Base-by-base conservation (phyloP, 768 basidiomycete species). In the Leccinellum albellum region DNA sequence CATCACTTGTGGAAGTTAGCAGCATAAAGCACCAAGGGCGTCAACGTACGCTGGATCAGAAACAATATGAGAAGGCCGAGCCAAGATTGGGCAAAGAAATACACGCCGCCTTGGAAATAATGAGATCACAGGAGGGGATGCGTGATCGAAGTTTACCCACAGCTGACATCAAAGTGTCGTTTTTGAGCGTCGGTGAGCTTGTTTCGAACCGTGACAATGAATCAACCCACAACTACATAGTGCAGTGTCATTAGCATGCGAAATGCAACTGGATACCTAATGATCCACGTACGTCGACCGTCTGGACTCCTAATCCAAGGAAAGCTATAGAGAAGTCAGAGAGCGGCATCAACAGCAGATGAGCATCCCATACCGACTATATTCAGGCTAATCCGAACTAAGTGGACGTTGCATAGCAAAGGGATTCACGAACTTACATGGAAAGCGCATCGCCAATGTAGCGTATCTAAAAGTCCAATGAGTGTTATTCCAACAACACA, bases 141-240 rank as follows among this genome's bases (percentile, higher is more conserved):
- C 13, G 20, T 5, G 24, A 31, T 45, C 17, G 20, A 42, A 17
- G 4, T 33, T 17, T 40, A 42, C 61, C 42, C 42, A 58, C 60
- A 62, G 40, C 60, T 62, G 29, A 46, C n/a, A 31, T 50, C 10
- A 13, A 17, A 24, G 7, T 6, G 4, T 24, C 13, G 15, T 45
- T n/a, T 49, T 9, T 10, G 29, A 31, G 15, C n/a, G 6, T 28
- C 21, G 4, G 23, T 48, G 33, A 54, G n/a, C 26, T 13, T 12
- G 29, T 20, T 15, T 46, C 6, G 26, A 15, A 7, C 32, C 8
- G 15, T 23, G 15, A 14, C 4, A 33, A 37, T 40, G 21, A 6
- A 29, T 28, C 5, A 21, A 67, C 59, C 21, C 51, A 67, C 62
- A 57, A 62, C 65, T 67, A n/a, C n/a, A n/a, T n/a, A n/a, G n/a